A percentile compares a stretch with the other conserved stretches of the same genome.
These are phyloP conservation scores for Microsporum audouinii DNA, from an alignment of 2,329 filamentous ascomycete species.

Conservation along the genomic window DNA sequence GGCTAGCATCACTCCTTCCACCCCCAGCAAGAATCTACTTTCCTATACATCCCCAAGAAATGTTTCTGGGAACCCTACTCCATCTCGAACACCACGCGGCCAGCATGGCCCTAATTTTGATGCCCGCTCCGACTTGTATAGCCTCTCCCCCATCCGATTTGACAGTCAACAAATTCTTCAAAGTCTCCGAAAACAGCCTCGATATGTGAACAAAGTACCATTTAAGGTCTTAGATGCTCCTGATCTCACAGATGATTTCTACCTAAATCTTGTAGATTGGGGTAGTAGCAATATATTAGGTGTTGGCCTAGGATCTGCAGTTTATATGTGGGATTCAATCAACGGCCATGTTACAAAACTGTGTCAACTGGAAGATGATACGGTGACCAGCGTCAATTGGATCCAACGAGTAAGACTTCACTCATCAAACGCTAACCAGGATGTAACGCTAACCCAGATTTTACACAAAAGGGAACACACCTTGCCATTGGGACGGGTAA, in stretches of 20 bases:
- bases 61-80: slow-evolving; percentile 71
- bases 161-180: slow-evolving; percentile 89
- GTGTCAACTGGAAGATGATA: slow-evolving; percentile 84
- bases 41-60: slow-evolving; percentile 71
- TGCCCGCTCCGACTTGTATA: slow-evolving; percentile 85
- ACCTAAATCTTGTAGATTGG: slow-evolving; percentile 95
- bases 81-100: slow-evolving; percentile 78
- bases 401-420: slow-evolving; percentile 60
- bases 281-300: slow-evolving; percentile 88
- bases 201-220: slow-evolving; percentile 87
- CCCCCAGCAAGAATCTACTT: slow-evolving; percentile 94
- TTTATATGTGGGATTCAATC: slow-evolving; percentile 97
- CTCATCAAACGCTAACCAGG: neutral
- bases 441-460: slow-evolving; percentile 9
- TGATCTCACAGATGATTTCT: slow-evolving; percentile 93
- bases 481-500: slow-evolving; percentile 90
- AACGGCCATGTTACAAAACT: slow-evolving; percentile 85
- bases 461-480: slow-evolving; percentile 59
- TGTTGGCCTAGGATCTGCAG: slow-evolving; percentile 80
- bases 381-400: slow-evolving; percentile 94
- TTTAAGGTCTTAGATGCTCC: slow-evolving; percentile 97
- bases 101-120: slow-evolving; percentile 82
- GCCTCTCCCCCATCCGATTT: slow-evolving; percentile 82
- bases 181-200: slow-evolving; percentile 75
- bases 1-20: slow-evolving; percentile 72